Base-by-base conservation (phyloP, 495 filamentous ascomycete species). In the Annulohypoxylon stygium region DNA sequence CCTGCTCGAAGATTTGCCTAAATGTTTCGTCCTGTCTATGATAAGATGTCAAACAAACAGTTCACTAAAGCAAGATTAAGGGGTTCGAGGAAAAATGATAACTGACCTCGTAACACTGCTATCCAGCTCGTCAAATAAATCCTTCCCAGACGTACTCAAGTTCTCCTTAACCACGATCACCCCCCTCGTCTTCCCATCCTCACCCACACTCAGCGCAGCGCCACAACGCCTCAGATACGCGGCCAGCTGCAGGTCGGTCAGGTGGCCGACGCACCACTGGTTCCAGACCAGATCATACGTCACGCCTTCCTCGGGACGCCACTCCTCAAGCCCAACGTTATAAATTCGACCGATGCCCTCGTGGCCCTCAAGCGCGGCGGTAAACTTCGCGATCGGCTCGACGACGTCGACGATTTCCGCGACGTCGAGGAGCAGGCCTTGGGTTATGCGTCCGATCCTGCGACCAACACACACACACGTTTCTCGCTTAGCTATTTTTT, bases 181-280 rank as follows among this genome's bases (percentile, higher is more conserved):
- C 78, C 54, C 92, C 45, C 67, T 71, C 9, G 54, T 47, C 57
- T 70, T 70, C 0, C 78, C 82, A 18, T 71, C 80, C 20, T 82
- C 79, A 8, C 30, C 71, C 1, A 79, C 76, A 9, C 81, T 85
- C 57, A 97, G 67, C 0, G 83, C 87, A 0, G 74, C 71, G 43
- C 82, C 85, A 75, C 93, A 93, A 41, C 91, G 83, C 69, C 80
- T 64, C 9, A 97, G 80, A 67, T 91, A 97, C 12, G 78, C 84
- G 20, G 90, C 87, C 20, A 98, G 78, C 80, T 97, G 89, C 41
- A 75, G 75, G 81, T 97, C 95, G n/a, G 89, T 95, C 60, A 98
- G 81, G 78, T 97, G 92, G 14, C 93, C 93, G n/a, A 97, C 81
- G 81, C 94, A 98, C 94, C 94, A 97, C 81, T 98, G 95, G 54